These are phyloP conservation scores for Clausena lansium DNA, from an alignment of 345 rosid genomes.

Conservation along the genomic window DNA sequence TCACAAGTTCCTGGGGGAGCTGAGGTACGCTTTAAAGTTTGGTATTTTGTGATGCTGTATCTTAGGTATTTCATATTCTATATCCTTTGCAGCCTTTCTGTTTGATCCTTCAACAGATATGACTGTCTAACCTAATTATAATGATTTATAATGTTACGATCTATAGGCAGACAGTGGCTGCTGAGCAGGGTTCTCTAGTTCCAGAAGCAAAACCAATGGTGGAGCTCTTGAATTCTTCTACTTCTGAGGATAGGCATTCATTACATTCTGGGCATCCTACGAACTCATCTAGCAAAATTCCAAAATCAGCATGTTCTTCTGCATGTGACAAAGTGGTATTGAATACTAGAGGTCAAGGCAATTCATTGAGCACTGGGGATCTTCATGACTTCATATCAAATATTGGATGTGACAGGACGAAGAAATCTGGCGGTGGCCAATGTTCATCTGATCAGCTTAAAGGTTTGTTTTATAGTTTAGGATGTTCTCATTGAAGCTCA, in stretches of 20 bases:
- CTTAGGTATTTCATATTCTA: slow-evolving; percentile 3
- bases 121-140: slow-evolving; percentile 8
- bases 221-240: slow-evolving; percentile 33
- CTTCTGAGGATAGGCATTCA: slow-evolving; percentile 35
- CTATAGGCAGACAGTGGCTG: slow-evolving; percentile 42
- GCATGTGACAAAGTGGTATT: slow-evolving; percentile 19
- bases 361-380: slow-evolving; percentile 20
- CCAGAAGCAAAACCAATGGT: slow-evolving; percentile 19
- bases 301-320: slow-evolving; percentile 28
- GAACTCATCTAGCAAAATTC: slow-evolving; percentile 14
- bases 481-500: slow-evolving; percentile 1
- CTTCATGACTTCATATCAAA: slow-evolving; percentile 17
- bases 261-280: slow-evolving; percentile 17
- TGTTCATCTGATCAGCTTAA: slow-evolving; percentile 36
- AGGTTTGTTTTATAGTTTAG: slow-evolving; percentile 35
- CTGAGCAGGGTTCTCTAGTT: slow-evolving; percentile 19
- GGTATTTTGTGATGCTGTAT: background rate
- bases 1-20: slow-evolving; percentile 61
- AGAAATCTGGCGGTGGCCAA: slow-evolving; percentile 34
- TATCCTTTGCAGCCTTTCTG: background rate
- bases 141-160: slow-evolving; percentile 22
- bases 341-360: slow-evolving; percentile 16
- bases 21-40: slow-evolving; percentile 39
- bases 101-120: background rate
- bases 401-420: slow-evolving; percentile 25